Percentiles rank a stretch among this genome's conserved stretches.
These are phyloP conservation scores for Cavenderia fasciculata DNA, from an alignment of 78 protist genomes.

Conservation along the genomic window DNA sequence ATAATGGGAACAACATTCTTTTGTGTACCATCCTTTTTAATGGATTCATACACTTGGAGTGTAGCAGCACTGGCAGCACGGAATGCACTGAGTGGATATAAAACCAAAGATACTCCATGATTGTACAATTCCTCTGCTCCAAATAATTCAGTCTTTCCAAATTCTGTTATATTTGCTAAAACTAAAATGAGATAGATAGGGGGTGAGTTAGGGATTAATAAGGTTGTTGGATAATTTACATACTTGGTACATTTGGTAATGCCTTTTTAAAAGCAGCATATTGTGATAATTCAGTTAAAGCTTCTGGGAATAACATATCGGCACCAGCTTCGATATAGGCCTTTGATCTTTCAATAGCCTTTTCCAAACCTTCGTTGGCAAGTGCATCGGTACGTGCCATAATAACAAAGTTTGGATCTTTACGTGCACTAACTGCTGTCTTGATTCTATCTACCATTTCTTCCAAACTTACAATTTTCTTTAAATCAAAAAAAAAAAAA, in stretches of 20 bases:
- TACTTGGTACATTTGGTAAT: slow-evolving; percentile 74
- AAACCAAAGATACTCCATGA: slow-evolving; percentile 66
- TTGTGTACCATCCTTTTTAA: slow-evolving; percentile 61
- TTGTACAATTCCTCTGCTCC: slow-evolving; percentile 37
- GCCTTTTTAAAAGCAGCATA: slow-evolving; percentile 32
- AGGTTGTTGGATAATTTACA: neutral
- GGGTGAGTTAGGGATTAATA: neutral
- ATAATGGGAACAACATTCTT: slow-evolving; percentile 34
- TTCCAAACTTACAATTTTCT: slow-evolving; percentile 12
- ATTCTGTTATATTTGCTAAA: slow-evolving; percentile 83
- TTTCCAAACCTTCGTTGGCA: slow-evolving; percentile 73
- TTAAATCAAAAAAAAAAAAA: too few species aligned
- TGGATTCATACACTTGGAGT: slow-evolving; percentile 60
- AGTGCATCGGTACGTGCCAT: slow-evolving; percentile 76
- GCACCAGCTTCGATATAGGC: slow-evolving; percentile 86
- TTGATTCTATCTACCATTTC: slow-evolving; percentile 75
- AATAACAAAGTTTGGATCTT: slow-evolving; percentile 74
- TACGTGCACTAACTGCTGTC: slow-evolving; percentile 48
- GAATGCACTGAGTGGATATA: slow-evolving; percentile 78
- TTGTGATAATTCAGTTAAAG: slow-evolving; percentile 69
- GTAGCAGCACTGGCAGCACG: slow-evolving; percentile 72
- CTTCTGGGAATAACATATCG: slow-evolving; percentile 88
- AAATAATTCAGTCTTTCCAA: slow-evolving; percentile 80
- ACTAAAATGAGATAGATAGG: neutral
- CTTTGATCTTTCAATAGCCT: slow-evolving; percentile 39